phyloP scores from a whole-genome alignment of 148 eudicot species.

The Vaccinium corymbosum region DNA sequence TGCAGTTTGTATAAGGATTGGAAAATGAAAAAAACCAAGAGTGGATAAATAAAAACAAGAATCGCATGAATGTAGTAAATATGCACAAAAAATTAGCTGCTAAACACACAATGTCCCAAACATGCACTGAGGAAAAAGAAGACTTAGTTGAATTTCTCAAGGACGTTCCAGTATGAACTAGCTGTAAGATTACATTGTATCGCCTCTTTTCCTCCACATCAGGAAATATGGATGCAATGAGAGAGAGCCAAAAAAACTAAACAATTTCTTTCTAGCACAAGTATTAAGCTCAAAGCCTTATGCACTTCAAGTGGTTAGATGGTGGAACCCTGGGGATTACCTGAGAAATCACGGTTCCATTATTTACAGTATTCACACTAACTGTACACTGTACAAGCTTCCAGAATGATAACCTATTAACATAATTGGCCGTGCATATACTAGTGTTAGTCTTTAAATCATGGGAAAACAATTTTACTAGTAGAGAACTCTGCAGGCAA shows the following conservation, averaged over 20 bases:
- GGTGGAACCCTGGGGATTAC: background rate
- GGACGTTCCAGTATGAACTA: background rate
- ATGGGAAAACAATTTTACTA: background rate
- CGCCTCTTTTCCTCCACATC: background rate
- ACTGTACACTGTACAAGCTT: background rate
- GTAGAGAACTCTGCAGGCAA: background rate
- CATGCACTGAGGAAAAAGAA: background rate
- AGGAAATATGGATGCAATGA: background rate
- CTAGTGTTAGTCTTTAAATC: background rate
- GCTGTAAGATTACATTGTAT: background rate
- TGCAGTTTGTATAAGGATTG: slow-evolving; percentile 24
- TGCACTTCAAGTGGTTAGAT: background rate
- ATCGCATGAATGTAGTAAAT: too few relatives aligned
- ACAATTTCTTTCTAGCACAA: background rate
- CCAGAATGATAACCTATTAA: background rate
- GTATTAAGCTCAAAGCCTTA: background rate
- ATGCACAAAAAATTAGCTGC: background rate
- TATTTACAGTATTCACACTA: background rate
- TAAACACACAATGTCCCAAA: background rate
- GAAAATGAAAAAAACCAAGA: background rate
- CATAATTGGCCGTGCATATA: background rate
- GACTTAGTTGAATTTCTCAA: background rate
- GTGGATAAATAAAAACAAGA: background rate
- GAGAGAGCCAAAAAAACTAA: too few relatives aligned
- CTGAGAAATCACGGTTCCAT: background rate